Evolutionary conservation across 2,329 filamentous ascomycete genomes (phyloP).

Genomic region (Akanthomyces dipterigenus): DNA sequence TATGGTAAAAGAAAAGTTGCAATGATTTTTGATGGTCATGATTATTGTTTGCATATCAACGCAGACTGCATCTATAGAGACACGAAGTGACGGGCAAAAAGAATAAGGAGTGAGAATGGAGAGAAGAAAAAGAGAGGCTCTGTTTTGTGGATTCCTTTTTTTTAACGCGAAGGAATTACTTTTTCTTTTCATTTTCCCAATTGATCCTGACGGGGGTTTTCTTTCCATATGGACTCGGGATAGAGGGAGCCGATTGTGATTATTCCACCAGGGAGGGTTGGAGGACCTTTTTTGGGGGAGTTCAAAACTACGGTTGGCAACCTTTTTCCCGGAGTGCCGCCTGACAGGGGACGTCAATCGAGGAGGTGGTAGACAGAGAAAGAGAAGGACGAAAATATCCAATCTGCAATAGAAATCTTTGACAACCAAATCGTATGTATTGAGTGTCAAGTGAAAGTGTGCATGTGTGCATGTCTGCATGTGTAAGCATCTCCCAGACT

Average conservation of each 20-base stretch:
- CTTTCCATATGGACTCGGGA: not conserved
- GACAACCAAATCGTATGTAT: not conserved
- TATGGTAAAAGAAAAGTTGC: conserved; percentile 15
- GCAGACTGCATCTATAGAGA: conserved; percentile 10
- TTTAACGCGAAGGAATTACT: conserved; percentile 1
- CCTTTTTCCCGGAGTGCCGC: not conserved
- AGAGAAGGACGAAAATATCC: not conserved
- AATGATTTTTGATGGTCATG: conserved; percentile 13
- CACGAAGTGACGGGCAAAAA: not conserved
- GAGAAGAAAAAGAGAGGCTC: not conserved
- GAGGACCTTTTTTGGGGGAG: conserved; percentile 1
- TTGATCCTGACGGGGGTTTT: not conserved
- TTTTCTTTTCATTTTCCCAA: not conserved
- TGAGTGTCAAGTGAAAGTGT: too few relatives aligned
- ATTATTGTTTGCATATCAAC: conserved; percentile 13
- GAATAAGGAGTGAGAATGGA: not conserved
- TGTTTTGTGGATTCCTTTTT: not conserved
- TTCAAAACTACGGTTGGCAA: not conserved
- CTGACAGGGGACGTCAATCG: not conserved
- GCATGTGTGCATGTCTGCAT: too few relatives aligned
- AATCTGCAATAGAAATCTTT: not conserved
- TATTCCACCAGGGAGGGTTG: not conserved
- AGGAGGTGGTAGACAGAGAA: conserved; percentile 8
- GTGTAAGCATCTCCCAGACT: too few relatives aligned
- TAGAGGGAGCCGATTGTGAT: too few relatives aligned